These are phyloP conservation scores for Phialocephala sp. DNA, from an alignment of 2,329 filamentous ascomycete genomes.

Conservation along the genomic window DNA sequence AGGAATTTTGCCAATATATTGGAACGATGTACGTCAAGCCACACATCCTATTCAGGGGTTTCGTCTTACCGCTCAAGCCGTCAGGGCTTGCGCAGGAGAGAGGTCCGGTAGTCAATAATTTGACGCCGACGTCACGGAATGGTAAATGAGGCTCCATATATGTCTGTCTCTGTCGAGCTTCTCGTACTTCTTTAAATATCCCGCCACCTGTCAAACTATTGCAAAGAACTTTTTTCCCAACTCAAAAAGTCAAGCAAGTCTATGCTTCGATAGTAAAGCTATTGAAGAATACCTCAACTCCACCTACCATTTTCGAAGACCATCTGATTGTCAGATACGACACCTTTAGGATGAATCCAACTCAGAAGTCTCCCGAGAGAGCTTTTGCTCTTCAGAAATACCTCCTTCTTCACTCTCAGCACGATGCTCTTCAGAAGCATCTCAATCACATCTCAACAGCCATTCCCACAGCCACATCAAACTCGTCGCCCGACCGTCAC, in stretches of 20 bases:
- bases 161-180: background rate
- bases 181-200: background rate
- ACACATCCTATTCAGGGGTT: conserved; percentile 5
- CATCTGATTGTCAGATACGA: conserved; percentile 7
- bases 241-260: background rate
- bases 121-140: conserved; percentile 14
- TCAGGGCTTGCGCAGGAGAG: background rate
- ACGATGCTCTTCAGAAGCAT: conserved; percentile 43
- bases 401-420: conserved; percentile 44
- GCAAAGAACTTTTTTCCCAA: background rate
- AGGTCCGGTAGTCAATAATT: conserved; percentile 5
- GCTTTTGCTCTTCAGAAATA: conserved; percentile 45
- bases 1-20: conserved; percentile 4
- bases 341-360: conserved; percentile 19
- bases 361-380: conserved; percentile 37
- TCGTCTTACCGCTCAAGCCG: background rate
- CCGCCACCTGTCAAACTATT: background rate
- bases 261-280: conserved; percentile 17
- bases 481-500: conserved; percentile 20
- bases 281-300: conserved; percentile 2
- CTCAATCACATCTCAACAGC: conserved; percentile 37
- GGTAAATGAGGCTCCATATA: background rate
- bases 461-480: conserved; percentile 12
- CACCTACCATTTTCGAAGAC: background rate
- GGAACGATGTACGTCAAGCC: conserved; percentile 11